Evolutionary conservation across 176 grass and related monocot species (phyloP), one percentile per base, ranked within the genome.

Genomic region (Phoenix roebelenii): DNA sequence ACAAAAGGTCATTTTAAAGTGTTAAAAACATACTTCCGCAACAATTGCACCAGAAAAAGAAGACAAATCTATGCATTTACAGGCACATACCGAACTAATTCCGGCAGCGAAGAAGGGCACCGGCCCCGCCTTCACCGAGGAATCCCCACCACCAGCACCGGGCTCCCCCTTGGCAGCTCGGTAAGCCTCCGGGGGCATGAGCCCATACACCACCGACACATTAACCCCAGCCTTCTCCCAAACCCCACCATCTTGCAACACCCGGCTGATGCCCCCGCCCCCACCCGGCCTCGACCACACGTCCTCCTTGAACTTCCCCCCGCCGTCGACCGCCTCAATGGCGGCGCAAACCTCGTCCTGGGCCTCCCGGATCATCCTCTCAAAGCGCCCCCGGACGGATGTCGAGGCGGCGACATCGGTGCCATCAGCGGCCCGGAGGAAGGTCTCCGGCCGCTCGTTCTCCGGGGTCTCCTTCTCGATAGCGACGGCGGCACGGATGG

Each of bases 391-490:
- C 63, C 93, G 84, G 75, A 98, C 93, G 18, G 93, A 88, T 16
- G 24, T 57, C 5, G 81, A 73, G 22, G 70, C 89, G 5, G 77
- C 78, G 0, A 79, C 68, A 1, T 70, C 84, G 3, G 25, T 3
- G 18, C 10, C 65, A 39, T 59, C 63, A 1, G 76, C 81, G 32
- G 83, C 72, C 39, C 93, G 81, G 54, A 98, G 81, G 74, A 98
- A 98, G 48, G 87, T 88, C 72, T 78, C 79, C 17, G 93, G 93
- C 39, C 78, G 76, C 87, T 98, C 87, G 61, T 84, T 78, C 87
- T 98, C 93, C 3, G 93, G 93, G 17, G 67, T 82, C 76, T 98
- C 93, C 93, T 98, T 98, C 79, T 98, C 93, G 80, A 98, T 98
- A 32, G 76, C 87, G 55, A 98, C 84, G 3, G 84, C 74, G 2